A percentile compares a stretch with the other conserved stretches of the same genome.
phyloP scores from a whole-genome alignment of 352 stramenopile species.

The Globisporangium alternatum region DNA sequence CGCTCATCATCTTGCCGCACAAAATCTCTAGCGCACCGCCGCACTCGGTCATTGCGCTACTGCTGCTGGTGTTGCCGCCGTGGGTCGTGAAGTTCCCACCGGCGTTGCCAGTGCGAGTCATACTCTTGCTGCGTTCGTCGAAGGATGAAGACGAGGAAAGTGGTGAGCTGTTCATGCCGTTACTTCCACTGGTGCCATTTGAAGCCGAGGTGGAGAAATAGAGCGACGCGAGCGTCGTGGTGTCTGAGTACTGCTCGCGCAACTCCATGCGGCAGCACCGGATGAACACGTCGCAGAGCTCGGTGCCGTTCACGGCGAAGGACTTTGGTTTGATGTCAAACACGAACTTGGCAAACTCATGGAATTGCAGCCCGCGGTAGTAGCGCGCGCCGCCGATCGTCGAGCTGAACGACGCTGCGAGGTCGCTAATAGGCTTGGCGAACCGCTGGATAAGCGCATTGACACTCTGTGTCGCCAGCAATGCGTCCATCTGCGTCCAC shows the following conservation, averaged over 20 bases:
- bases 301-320: constrained; percentile 32
- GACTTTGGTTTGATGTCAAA: constrained; percentile 45
- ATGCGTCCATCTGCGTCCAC: constrained; percentile 40
- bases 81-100: constrained; percentile 12
- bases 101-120: constrained; percentile 1
- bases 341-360: constrained; percentile 51
- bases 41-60: neutral
- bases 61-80: neutral
- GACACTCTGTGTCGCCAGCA: constrained; percentile 28
- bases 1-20: constrained; percentile 15
- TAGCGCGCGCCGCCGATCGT: constrained; percentile 30
- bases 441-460: constrained; percentile 38
- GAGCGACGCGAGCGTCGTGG: constrained; percentile 16
- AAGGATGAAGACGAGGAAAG: neutral
- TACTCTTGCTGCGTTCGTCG: neutral
- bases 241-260: constrained; percentile 15
- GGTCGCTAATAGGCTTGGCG: constrained; percentile 32
- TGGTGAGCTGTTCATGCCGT: neutral
- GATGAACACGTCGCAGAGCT: constrained; percentile 62
- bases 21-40: constrained; percentile 17
- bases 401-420: constrained; percentile 44
- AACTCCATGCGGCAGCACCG: constrained; percentile 40
- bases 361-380: constrained; percentile 38
- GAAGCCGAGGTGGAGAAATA: constrained; percentile 13
- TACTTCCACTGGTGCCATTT: neutral